phyloP scores from a whole-genome alignment of 1,284 basidiomycete species.

The Spongispora temasekensis region DNA sequence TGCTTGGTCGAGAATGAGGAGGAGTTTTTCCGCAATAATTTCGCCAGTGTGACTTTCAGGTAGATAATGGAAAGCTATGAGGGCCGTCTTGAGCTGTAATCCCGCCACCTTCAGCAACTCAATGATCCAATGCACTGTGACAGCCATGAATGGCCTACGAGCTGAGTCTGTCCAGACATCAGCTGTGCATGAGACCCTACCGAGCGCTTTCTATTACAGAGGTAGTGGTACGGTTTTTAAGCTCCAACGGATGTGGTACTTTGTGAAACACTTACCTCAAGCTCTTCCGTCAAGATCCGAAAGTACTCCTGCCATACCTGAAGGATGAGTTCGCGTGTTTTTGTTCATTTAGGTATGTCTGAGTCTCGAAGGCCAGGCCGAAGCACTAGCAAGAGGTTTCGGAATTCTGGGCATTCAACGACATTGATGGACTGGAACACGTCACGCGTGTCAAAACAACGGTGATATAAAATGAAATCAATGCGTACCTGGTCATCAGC shows the following conservation, averaged over 20 bases:
- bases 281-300: neutral
- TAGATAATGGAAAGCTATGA: neutral
- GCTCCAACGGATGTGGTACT: neutral
- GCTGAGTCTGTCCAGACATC: neutral
- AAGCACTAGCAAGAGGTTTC: neutral
- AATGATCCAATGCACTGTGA: neutral
- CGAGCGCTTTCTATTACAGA: neutral
- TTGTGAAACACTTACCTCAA: neutral
- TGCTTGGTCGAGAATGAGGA: neutral
- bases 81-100: neutral
- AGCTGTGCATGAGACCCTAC: neutral
- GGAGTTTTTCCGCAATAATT: neutral
- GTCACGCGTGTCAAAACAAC: neutral
- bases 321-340: neutral
- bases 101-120: neutral
- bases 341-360: neutral
- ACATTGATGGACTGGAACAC: neutral
- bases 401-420: neutral
- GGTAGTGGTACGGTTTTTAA: neutral
- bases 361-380: neutral
- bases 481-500: neutral
- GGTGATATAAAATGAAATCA: neutral
- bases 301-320: constrained; percentile 1
- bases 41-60: neutral
- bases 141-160: neutral